These are phyloP conservation scores for Cryptococcus floricola DNA, from an alignment of 1,284 basidiomycete genomes.

Conservation along the genomic window DNA sequence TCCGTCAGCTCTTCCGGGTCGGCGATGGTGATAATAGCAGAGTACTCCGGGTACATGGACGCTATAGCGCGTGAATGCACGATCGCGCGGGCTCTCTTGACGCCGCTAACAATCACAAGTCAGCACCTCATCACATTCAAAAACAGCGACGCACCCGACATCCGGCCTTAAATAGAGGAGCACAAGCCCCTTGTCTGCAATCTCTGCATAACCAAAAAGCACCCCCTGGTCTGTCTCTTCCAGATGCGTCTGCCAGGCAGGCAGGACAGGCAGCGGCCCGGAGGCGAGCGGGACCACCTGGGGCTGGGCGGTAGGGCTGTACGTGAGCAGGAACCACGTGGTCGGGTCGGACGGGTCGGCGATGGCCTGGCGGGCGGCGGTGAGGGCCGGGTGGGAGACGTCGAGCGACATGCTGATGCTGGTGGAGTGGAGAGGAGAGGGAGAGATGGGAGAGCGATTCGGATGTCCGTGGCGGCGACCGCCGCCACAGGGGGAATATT, in stretches of 20 bases:
- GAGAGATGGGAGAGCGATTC: too few relatives aligned
- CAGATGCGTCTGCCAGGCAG: conserved; percentile 14
- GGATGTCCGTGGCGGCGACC: too few relatives aligned
- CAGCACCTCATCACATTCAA: too few relatives aligned
- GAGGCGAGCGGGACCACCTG: conserved; percentile 12
- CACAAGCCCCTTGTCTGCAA: conserved; percentile 24
- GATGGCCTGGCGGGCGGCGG: conserved; percentile 17
- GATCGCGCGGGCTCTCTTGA: conserved; percentile 35
- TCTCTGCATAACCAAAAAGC: conserved; percentile 27
- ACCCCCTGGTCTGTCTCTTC: conserved; percentile 13
- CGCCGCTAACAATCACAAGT: too few relatives aligned
- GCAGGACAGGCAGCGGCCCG: conserved; percentile 25
- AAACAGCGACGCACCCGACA: conserved; percentile 39
- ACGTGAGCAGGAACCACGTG: conserved; percentile 31
- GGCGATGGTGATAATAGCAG: conserved; percentile 37
- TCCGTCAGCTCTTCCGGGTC: conserved; percentile 28
- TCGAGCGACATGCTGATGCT: conserved; percentile 33
- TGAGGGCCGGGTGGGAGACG: conserved; percentile 31
- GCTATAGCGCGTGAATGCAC: conserved; percentile 41
- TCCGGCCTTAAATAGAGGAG: conserved; percentile 22
- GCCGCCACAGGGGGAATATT: too few relatives aligned
- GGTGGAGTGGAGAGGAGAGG: too few relatives aligned
- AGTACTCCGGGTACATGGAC: conserved; percentile 38
- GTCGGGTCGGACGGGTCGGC: conserved; percentile 20
- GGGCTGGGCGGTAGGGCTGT: conserved; percentile 14